Evolutionary conservation across 2,329 filamentous ascomycete genomes (phyloP).

Genomic region (Hypoxylon sp.): DNA sequence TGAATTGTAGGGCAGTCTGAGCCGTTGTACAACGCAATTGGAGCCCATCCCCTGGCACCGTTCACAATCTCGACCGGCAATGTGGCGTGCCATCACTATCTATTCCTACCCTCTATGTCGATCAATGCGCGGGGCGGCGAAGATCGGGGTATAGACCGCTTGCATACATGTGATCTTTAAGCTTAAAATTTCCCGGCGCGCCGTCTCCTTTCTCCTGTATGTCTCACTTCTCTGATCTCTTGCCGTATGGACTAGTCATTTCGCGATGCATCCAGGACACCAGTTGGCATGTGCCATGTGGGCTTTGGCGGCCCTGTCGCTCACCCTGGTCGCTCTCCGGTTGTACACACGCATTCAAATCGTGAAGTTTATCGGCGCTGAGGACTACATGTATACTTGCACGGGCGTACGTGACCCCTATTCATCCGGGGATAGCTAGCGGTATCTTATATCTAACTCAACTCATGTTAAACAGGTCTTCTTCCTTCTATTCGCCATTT

Average conservation of each 20-base stretch:
- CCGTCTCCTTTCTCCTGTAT: constrained; percentile 17
- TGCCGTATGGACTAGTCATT: constrained; percentile 14
- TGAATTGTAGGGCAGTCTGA: constrained; percentile 1
- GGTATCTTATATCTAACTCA: neutral
- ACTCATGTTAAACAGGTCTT: constrained; percentile 40
- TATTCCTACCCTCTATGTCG: constrained; percentile 18
- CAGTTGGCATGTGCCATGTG: constrained; percentile 55
- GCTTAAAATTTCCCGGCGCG: constrained; percentile 24
- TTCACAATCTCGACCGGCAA: constrained; percentile 37
- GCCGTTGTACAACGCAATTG: constrained; percentile 31
- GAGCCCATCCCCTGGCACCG: constrained; percentile 22
- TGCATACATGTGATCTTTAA: neutral
- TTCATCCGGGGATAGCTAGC: neutral
- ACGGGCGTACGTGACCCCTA: constrained; percentile 50
- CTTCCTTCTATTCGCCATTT: constrained; percentile 55
- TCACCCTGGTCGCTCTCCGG: constrained; percentile 47
- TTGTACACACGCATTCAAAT: constrained; percentile 53
- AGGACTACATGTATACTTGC: constrained; percentile 57
- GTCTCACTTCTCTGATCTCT: constrained; percentile 30
- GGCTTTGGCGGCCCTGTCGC: constrained; percentile 55
- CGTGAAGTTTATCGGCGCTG: constrained; percentile 56
- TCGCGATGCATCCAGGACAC: constrained; percentile 53
- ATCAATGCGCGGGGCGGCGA: constrained; percentile 24
- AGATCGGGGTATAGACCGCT: neutral
- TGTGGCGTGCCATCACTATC: constrained; percentile 24